Evolutionary conservation across 2,329 filamentous ascomycete genomes (phyloP).

Genomic region (Emericellopsis cladophorae): DNA sequence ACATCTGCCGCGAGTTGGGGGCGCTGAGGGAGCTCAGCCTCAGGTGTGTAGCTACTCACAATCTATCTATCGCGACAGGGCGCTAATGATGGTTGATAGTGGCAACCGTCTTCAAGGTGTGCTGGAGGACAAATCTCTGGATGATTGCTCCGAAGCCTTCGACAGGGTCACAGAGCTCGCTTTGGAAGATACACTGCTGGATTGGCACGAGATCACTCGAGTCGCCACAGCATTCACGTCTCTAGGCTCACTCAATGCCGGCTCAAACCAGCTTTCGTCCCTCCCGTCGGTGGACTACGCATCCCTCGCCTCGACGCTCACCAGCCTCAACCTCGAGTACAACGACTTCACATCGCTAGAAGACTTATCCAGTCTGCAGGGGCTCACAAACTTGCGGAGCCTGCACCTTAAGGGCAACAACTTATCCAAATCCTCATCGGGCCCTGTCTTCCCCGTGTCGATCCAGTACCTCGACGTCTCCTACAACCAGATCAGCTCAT

Average conservation of each 20-base stretch:
- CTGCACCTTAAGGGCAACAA: conserved; percentile 67
- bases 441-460: conserved; percentile 36
- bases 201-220: conserved; percentile 50
- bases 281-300: conserved; percentile 29
- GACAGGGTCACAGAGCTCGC: conserved; percentile 44
- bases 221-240: conserved; percentile 39
- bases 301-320: conserved; percentile 37
- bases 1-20: conserved; percentile 60
- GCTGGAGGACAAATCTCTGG: conserved; percentile 19
- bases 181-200: conserved; percentile 54
- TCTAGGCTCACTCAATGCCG: conserved; percentile 36
- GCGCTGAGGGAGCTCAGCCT: conserved; percentile 53
- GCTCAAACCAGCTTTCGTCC: conserved; percentile 42
- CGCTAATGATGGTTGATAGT: conserved; percentile 27
- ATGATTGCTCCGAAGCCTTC: conserved; percentile 27
- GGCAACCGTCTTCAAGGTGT: conserved; percentile 56
- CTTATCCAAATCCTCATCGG: conserved; percentile 33
- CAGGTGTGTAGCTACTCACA: conserved; percentile 41
- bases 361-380: conserved; percentile 40
- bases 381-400: conserved; percentile 38
- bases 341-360: conserved; percentile 53
- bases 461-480: conserved; percentile 61
- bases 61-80: too few species aligned
- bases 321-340: conserved; percentile 56
- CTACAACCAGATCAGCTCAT: conserved; percentile 55